phyloP scores from a whole-genome alignment of 2,329 filamentous ascomycete species.

The Colletotrichum horii region DNA sequence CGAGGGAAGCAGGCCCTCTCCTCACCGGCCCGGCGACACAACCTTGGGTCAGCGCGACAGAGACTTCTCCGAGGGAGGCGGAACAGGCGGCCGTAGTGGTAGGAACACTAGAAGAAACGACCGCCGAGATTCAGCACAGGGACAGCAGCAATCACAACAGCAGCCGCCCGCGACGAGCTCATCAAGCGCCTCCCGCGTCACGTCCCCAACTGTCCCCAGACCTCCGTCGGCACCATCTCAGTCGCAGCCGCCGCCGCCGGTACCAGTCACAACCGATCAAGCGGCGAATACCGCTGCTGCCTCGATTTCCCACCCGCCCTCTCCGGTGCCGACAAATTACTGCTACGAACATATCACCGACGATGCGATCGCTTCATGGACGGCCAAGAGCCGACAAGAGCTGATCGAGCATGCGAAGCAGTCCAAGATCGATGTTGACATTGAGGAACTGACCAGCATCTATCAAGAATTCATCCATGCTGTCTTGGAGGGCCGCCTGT shows the following conservation, averaged over 20 bases:
- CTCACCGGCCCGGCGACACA: slow-evolving; percentile 66
- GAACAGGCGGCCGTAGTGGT: slow-evolving; percentile 48
- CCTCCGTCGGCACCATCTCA: slow-evolving; percentile 8
- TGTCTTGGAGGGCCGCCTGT: slow-evolving; percentile 72
- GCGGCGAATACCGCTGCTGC: slow-evolving; percentile 23
- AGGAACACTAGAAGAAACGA: slow-evolving; percentile 51
- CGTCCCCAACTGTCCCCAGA: slow-evolving; percentile 10
- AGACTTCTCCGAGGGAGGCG: slow-evolving; percentile 49
- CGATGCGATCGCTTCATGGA: slow-evolving; percentile 71
- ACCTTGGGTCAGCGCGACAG: slow-evolving; percentile 62
- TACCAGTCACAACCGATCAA: slow-evolving; percentile 27
- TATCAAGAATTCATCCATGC: slow-evolving; percentile 87
- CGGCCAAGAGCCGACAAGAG: slow-evolving; percentile 64
- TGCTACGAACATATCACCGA: slow-evolving; percentile 80
- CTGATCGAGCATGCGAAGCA: slow-evolving; percentile 70
- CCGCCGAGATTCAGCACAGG: slow-evolving; percentile 58
- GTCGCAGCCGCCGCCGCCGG: slow-evolving; percentile 34
- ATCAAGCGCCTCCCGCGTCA: slow-evolving; percentile 10
- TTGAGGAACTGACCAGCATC: slow-evolving; percentile 70
- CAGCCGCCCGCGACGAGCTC: slow-evolving; percentile 6
- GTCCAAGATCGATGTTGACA: slow-evolving; percentile 71
- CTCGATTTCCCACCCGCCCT: slow-evolving; percentile 26
- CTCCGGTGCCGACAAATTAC: slow-evolving; percentile 55
- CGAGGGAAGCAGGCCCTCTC: slow-evolving; percentile 61
- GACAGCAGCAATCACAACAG: slow-evolving; percentile 21